Evolutionary conservation across 208 protist genomes (phyloP).

Genomic region (Polymyxa betae): DNA sequence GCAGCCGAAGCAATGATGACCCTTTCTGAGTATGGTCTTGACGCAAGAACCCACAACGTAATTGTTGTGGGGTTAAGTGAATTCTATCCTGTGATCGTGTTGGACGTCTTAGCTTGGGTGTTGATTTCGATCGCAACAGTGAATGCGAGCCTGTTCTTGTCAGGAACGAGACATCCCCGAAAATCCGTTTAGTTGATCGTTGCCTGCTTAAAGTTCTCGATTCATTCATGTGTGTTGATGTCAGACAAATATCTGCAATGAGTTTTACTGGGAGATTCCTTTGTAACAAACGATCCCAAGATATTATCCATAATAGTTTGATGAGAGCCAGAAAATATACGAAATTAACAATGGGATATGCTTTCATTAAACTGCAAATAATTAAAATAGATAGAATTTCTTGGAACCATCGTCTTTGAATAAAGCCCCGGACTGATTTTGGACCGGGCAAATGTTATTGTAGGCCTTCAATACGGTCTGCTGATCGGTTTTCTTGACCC

Average conservation of each 20-base stretch:
- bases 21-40: neutral
- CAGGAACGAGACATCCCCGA: too few species aligned
- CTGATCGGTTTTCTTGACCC: slow-evolving; percentile 30
- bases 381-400: slow-evolving; percentile 42
- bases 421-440: neutral
- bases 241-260: too few species aligned
- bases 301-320: too few species aligned
- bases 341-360: neutral
- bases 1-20: neutral
- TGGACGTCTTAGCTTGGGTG: too few species aligned
- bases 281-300: too few species aligned
- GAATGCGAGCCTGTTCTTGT: too few species aligned
- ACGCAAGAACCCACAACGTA: neutral
- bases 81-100: neutral
- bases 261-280: too few species aligned
- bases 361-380: neutral
- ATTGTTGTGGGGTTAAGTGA: neutral
- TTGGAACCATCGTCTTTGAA: slow-evolving; percentile 27
- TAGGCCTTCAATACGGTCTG: slow-evolving; percentile 36
- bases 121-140: too few species aligned
- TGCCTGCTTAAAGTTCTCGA: too few species aligned
- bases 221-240: too few species aligned
- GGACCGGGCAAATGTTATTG: slow-evolving; percentile 10
- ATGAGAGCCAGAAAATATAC: neutral
- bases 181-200: too few species aligned